These are phyloP conservation scores for Pelargonium cotyledonis DNA, from an alignment of 441 rosid genomes.

Conservation along the genomic window DNA sequence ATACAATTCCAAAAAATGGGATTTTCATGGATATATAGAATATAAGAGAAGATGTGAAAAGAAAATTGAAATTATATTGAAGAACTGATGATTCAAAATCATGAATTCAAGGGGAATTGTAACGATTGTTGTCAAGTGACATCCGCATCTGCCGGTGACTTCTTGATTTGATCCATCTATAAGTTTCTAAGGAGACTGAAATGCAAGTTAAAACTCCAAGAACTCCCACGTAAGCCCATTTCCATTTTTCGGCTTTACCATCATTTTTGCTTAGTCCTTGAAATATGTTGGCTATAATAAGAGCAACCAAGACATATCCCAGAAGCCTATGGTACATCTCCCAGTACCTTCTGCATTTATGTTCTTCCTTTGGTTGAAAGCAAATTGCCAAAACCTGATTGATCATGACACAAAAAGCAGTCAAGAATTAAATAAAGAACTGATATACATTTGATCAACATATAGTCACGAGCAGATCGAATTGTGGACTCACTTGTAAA, in stretches of 20 bases:
- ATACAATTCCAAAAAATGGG: too few species aligned
- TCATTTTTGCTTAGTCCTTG: conserved; percentile 19
- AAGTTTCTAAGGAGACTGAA: conserved; percentile 26
- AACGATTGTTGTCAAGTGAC: conserved; percentile 5
- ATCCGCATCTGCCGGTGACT: conserved; percentile 12
- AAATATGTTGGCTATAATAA: conserved; percentile 27
- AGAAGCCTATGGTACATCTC: conserved; percentile 25
- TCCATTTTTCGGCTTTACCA: conserved; percentile 28
- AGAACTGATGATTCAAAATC: neutral
- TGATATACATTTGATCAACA: neutral
- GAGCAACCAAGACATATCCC: conserved; percentile 27
- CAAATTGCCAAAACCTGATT: conserved; percentile 25
- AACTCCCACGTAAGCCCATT: conserved; percentile 30
- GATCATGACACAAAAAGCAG: neutral
- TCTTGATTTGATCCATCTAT: conserved; percentile 26
- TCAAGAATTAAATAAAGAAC: neutral
- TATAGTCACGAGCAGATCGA: neutral
- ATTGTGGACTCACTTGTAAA: conserved; percentile 26
- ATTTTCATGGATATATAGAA: too few species aligned
- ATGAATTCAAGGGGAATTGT: conserved; percentile 4
- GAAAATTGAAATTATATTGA: neutral
- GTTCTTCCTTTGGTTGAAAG: conserved; percentile 24
- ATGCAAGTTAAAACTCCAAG: conserved; percentile 20
- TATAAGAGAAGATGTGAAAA: too few species aligned
- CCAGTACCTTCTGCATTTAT: conserved; percentile 26